phyloP scores from a whole-genome alignment of 2,329 filamentous ascomycete genomes.

The Pseudogymnoascus sp. region DNA sequence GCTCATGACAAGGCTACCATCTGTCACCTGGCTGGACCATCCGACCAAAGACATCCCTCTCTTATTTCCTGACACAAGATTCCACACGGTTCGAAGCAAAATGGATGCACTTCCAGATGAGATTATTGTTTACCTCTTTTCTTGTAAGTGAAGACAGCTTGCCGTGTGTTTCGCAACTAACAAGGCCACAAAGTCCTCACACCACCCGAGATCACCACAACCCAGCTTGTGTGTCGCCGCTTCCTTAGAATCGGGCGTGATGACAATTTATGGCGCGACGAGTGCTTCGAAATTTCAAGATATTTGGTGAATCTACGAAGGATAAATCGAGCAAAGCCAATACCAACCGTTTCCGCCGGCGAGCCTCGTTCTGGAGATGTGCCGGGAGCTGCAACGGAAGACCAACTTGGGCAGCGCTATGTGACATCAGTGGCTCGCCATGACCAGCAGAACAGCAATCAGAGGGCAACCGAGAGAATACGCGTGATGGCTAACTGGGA shows the following conservation, averaged over 20 bases:
- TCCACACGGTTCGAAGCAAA: not conserved
- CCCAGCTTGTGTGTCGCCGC: conserved; percentile 64
- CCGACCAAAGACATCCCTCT: not conserved
- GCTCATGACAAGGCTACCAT: not conserved
- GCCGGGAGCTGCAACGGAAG: conserved; percentile 23
- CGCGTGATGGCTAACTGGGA: conserved; percentile 77
- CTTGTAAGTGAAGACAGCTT: conserved; percentile 20
- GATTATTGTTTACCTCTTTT: conserved; percentile 27
- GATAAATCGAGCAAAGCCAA: conserved; percentile 36
- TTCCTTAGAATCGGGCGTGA: conserved; percentile 66
- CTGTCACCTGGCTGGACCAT: conserved; percentile 1
- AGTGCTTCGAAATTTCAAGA: conserved; percentile 65
- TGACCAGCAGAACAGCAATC: conserved; percentile 16
- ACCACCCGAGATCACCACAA: conserved; percentile 55
- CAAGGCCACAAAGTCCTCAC: conserved; percentile 49
- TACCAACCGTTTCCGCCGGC: conserved; percentile 34
- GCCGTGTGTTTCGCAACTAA: not conserved
- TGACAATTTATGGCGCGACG: conserved; percentile 66
- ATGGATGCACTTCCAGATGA: conserved; percentile 28
- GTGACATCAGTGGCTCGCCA: conserved; percentile 22
- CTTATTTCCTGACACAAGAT: not conserved
- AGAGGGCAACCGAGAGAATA: conserved; percentile 36
- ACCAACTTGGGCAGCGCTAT: conserved; percentile 24
- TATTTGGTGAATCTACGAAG: conserved; percentile 58
- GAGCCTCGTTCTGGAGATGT: conserved; percentile 35